Conservation (phyloP, 2,329 filamentous ascomycete genomes). For the Aspergillus niger region DNA sequence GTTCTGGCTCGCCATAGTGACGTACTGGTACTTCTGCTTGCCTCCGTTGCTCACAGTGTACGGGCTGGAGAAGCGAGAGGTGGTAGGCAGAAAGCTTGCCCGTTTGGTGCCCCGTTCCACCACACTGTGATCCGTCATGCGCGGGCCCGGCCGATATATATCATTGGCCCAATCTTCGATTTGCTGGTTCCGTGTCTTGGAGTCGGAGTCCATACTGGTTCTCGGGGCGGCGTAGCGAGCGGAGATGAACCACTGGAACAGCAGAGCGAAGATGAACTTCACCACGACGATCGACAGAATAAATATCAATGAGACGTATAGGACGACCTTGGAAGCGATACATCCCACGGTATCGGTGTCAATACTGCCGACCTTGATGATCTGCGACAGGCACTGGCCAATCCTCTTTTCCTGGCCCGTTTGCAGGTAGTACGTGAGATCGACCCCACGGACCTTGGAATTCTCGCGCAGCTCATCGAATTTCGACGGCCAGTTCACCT, state of each 20-base stretch:
- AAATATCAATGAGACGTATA: conserved; percentile 89
- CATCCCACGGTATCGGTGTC: conserved; percentile 96
- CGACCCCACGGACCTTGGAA: conserved; percentile 72
- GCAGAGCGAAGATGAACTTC: conserved; percentile 83
- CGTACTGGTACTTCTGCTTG: conserved; percentile 63
- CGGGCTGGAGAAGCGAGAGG: conserved; percentile 89
- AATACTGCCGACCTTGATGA: conserved; percentile 92
- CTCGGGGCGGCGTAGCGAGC: conserved; percentile 81
- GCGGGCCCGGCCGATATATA: conserved; percentile 87
- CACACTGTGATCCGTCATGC: conserved; percentile 73
- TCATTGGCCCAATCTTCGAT: conserved; percentile 99
- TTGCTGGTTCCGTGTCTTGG: conserved; percentile 82
- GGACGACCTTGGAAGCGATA: conserved; percentile 94
- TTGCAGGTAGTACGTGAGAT: conserved; percentile 87
- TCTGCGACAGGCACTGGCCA: conserved; percentile 85
- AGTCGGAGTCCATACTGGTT: conserved; percentile 78
- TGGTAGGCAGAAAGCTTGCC: conserved; percentile 85
- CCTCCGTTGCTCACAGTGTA: conserved; percentile 71
- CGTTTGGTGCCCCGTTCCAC: conserved; percentile 77
- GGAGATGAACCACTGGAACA: conserved; percentile 97
- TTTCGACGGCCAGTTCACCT: conserved; percentile 72
- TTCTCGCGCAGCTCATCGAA: conserved; percentile 80
- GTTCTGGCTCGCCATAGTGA: conserved; percentile 92
- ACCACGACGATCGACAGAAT: conserved; percentile 85
- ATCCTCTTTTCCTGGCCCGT: conserved; percentile 74